Percentiles rank a stretch among this genome's conserved stretches.
Evolutionary conservation across 495 filamentous ascomycete genomes (phyloP).

Genomic region (Cladorrhinum samala): DNA sequence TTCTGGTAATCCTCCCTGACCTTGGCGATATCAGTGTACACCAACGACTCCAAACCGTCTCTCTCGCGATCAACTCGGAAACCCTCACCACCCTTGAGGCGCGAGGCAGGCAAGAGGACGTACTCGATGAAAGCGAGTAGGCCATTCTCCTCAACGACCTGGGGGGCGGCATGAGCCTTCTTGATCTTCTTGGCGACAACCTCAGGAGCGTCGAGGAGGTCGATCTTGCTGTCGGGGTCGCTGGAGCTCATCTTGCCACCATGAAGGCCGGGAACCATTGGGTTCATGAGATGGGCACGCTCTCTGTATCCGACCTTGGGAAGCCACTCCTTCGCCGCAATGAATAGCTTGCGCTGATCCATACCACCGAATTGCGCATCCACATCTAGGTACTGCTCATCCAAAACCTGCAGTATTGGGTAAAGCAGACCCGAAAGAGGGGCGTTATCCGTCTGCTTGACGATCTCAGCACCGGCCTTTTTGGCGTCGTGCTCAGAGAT

Average conservation of each 20-base stretch:
- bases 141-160: conserved; percentile 77
- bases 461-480: conserved; percentile 85
- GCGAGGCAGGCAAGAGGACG: conserved; percentile 68
- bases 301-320: conserved; percentile 64
- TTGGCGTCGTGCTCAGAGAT: conserved; percentile 64
- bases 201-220: conserved; percentile 74
- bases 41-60: conserved; percentile 62
- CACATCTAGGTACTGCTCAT: conserved; percentile 83
- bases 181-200: conserved; percentile 69
- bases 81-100: conserved; percentile 46
- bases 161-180: conserved; percentile 72
- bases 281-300: conserved; percentile 82
- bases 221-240: conserved; percentile 73
- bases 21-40: conserved; percentile 66
- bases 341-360: conserved; percentile 90
- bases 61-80: conserved; percentile 53
- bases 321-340: conserved; percentile 67
- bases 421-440: conserved; percentile 78
- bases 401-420: conserved; percentile 80
- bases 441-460: conserved; percentile 78
- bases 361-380: conserved; percentile 76
- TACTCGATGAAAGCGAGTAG: conserved; percentile 76
- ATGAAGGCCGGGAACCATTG: conserved; percentile 84
- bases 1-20: conserved; percentile 72
- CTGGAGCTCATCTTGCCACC: conserved; percentile 71